Evolutionary conservation across 441 rosid genomes (phyloP).

Genomic region (Flueggea neowawraea): DNA sequence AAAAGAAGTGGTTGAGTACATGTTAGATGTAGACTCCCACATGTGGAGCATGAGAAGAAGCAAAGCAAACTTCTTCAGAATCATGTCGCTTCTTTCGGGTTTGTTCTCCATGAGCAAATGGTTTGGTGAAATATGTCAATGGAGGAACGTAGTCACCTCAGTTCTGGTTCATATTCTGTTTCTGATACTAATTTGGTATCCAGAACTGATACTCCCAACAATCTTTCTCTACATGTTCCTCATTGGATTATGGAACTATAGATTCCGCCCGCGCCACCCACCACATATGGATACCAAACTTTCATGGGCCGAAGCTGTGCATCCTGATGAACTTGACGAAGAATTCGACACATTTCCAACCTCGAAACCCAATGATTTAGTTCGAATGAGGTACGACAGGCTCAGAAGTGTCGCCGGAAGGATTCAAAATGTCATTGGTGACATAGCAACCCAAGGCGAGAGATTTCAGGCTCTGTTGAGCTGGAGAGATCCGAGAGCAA

Average conservation of each 20-base stretch:
- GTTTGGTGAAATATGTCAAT: slow-evolving; percentile 71
- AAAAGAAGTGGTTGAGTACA: slow-evolving; percentile 88
- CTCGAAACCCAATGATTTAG: slow-evolving; percentile 49
- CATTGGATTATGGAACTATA: slow-evolving; percentile 77
- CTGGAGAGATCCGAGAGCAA: slow-evolving; percentile 94
- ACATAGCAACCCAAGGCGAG: slow-evolving; percentile 82
- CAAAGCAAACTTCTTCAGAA: slow-evolving; percentile 83
- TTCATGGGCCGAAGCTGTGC: slow-evolving; percentile 75
- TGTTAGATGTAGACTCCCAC: slow-evolving; percentile 88
- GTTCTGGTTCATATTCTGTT: slow-evolving; percentile 66
- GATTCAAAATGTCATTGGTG: slow-evolving; percentile 70
- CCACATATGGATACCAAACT: slow-evolving; percentile 82
- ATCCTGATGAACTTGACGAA: slow-evolving; percentile 84
- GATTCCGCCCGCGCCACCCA: slow-evolving; percentile 77
- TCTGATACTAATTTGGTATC: slow-evolving; percentile 68
- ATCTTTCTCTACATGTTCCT: slow-evolving; percentile 75
- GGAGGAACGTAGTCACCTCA: slow-evolving; percentile 84
- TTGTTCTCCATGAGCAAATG: slow-evolving; percentile 57
- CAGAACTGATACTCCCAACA: slow-evolving; percentile 80
- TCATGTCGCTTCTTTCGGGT: slow-evolving; percentile 65
- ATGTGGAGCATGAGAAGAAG: slow-evolving; percentile 97
- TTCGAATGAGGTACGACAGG: slow-evolving; percentile 77
- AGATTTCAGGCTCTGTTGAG: slow-evolving; percentile 63
- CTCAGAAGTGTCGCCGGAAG: slow-evolving; percentile 78
- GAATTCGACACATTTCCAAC: slow-evolving; percentile 91